Conservation (phyloP, 169 alveolate species). For the Cyclospora cayetanensis region DNA sequence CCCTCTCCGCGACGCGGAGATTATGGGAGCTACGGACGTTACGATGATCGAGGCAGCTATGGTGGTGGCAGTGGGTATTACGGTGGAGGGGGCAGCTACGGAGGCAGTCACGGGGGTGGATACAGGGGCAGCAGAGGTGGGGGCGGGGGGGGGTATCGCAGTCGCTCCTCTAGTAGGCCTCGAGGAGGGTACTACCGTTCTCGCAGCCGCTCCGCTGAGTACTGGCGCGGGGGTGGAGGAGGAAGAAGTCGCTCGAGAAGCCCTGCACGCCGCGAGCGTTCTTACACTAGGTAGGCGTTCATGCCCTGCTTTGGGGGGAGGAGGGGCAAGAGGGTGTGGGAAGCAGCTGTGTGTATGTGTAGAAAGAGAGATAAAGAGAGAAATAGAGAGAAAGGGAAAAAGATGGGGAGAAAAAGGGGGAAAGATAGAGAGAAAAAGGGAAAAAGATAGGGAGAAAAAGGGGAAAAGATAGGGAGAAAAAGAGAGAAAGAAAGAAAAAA, state of each 20-base stretch:
- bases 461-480: too few species aligned
- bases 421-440: too few species aligned
- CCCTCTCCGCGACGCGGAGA: constrained; percentile 63
- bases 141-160: constrained; percentile 23
- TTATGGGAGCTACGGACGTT: constrained; percentile 47
- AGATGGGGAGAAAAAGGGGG: too few species aligned
- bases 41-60: constrained; percentile 55
- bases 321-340: too few species aligned
- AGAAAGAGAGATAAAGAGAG: too few species aligned
- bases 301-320: too few species aligned
- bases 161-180: neutral
- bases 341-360: too few species aligned
- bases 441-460: too few species aligned
- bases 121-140: constrained; percentile 14
- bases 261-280: neutral
- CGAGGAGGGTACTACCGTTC: constrained; percentile 2
- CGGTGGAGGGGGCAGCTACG: neutral
- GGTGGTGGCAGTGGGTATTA: constrained; percentile 14
- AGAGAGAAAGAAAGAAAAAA: too few species aligned
- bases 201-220: constrained; percentile 8
- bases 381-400: too few species aligned
- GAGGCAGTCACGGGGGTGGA: neutral
- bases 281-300: constrained; percentile 23
- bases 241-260: constrained; percentile 1
- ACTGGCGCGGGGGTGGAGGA: constrained; percentile 32